Evolutionary conservation across 2,329 filamentous ascomycete species (phyloP), one percentile per base, ranked within the genome.

Genomic region (Claviceps arundinis): DNA sequence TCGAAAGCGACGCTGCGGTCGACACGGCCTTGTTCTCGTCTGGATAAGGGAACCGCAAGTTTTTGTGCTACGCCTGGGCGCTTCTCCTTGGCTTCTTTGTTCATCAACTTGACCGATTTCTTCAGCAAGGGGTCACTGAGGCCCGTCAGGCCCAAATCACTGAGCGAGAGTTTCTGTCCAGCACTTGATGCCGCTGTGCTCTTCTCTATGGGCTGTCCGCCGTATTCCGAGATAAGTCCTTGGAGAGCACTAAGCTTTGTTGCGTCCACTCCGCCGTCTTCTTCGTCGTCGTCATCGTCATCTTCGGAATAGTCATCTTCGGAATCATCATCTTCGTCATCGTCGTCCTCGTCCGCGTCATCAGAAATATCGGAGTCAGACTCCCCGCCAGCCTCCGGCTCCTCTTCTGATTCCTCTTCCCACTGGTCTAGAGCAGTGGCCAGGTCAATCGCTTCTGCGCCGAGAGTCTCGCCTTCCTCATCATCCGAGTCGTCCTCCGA

Each of bases 1-100:
- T 89, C 82, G 60, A 90, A 94, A 2, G 93, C 93, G 24, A 82
- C 89, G 50, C 75, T 74, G 50, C 93, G 87, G 61, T 95, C 85
- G 16, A 96, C 70, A 48, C 83, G 82, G 63, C 90, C 89, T 66
- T 97, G 91, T 60, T 95, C 86, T 55, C 90, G 80, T 64, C 87
- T 89, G 1, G 88, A 81, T 5, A 96, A 75, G 14, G 91, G 90
- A 2, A 90, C 86, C 34, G 85, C 82, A 4, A 97, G 76, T 67
- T 89, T 94, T 72, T 81, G 72, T 67, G 72, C 63, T 48, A 68
- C 64, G 61, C 75, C 70, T 0, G 70, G 66, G 1, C 69, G 65
- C 37, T 62, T 67, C 54, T 69, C 69, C 58, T 80, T 81, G 47
- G 78, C 72, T 57, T 84, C 80, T 61, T 80, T 82, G 56, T 74